Conservation (phyloP, 371 early-diverging fungal species). For the Thermomucor indicae-seudaticae region DNA sequence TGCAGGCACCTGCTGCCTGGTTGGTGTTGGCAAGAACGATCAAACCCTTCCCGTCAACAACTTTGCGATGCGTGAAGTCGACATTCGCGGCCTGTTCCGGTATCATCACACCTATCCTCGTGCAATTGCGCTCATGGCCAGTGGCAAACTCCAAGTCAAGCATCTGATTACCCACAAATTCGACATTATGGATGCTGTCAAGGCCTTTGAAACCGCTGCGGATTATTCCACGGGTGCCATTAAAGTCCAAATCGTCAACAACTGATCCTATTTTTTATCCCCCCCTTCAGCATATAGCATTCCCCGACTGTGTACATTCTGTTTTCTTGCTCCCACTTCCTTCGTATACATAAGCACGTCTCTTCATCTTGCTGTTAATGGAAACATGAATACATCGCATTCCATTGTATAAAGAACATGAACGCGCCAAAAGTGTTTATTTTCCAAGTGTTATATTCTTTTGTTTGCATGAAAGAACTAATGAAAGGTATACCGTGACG, state of each 20-base stretch:
- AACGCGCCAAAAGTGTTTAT: too few relatives aligned
- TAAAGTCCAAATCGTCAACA: constrained; percentile 42
- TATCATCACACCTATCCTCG: constrained; percentile 45
- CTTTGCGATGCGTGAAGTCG: constrained; percentile 49
- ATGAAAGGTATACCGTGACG: too few relatives aligned
- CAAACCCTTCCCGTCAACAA: constrained; percentile 41
- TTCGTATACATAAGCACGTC: background rate
- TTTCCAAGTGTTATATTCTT: too few relatives aligned
- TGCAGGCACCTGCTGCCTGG: constrained; percentile 39
- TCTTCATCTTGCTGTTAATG: background rate
- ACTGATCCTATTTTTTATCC: background rate
- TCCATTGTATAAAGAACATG: background rate
- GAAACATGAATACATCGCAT: too few relatives aligned
- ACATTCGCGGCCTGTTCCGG: constrained; percentile 36
- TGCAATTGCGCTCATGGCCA: constrained; percentile 30
- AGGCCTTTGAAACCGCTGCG: constrained; percentile 37
- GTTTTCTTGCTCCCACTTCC: constrained; percentile 14
- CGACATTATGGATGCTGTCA: constrained; percentile 38
- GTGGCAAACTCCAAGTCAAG: constrained; percentile 30
- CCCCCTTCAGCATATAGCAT: background rate
- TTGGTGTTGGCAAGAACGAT: constrained; percentile 45
- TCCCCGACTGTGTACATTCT: background rate
- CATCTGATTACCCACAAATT: constrained; percentile 34
- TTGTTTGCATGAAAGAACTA: too few relatives aligned
- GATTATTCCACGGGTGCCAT: constrained; percentile 35